phyloP scores from a whole-genome alignment of 1,284 basidiomycete genomes.

The Malassezia nana region DNA sequence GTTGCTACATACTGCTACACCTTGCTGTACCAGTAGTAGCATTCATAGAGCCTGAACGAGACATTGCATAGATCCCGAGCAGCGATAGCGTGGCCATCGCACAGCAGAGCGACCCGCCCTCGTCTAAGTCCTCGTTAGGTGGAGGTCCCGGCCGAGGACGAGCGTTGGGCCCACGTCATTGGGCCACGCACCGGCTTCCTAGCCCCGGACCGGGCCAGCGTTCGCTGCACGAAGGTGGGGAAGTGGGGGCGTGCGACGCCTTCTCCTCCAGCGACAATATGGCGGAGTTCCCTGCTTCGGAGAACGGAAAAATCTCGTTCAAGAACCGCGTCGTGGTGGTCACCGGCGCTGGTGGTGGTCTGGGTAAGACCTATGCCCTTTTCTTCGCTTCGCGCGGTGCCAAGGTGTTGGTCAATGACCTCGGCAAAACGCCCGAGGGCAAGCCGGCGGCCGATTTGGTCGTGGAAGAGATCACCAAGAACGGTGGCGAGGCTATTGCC shows the following conservation, averaged over 20 bases:
- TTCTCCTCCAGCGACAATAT: constrained; percentile 19
- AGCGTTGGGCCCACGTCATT: background rate
- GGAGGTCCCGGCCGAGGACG: background rate
- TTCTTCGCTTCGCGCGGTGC: constrained; percentile 75
- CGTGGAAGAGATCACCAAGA: constrained; percentile 71
- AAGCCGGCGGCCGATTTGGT: constrained; percentile 79
- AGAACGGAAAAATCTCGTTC: constrained; percentile 54
- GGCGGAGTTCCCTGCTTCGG: constrained; percentile 41
- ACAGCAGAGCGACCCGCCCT: too few relatives aligned
- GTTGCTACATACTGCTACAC: too few relatives aligned
- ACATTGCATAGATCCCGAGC: too few relatives aligned
- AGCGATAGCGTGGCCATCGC: too few relatives aligned
- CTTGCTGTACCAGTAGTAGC: too few relatives aligned
- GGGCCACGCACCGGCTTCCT: background rate
- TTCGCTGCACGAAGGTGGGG: background rate
- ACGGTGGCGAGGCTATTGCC: constrained; percentile 56
- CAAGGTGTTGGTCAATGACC: constrained; percentile 61
- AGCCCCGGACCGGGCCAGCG: background rate
- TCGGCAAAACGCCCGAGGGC: constrained; percentile 63
- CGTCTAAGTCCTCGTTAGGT: too few relatives aligned
- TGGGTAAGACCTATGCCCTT: constrained; percentile 77
- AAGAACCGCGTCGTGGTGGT: constrained; percentile 85
- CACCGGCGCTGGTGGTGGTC: constrained; percentile 89
- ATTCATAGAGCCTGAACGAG: too few relatives aligned
- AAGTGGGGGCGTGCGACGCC: background rate